Base-by-base conservation (phyloP, 139 green algal genomes). In the Micromonas commoda region DNA sequence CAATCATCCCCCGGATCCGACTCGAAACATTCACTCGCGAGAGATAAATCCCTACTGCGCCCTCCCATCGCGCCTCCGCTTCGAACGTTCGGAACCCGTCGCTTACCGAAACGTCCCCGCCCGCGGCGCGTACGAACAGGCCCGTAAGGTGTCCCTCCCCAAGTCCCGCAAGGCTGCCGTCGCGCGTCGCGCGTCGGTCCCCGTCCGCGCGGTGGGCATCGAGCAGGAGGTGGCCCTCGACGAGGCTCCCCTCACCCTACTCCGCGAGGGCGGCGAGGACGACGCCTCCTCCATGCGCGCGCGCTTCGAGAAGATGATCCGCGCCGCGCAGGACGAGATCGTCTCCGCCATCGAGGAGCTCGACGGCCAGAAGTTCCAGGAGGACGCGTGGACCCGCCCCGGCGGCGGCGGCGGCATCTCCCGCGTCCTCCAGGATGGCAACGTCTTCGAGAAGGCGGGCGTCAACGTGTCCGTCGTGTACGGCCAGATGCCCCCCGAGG, bases 401-500 rank as follows among this genome's bases (percentile, higher is more conserved):
- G 90, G 82, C 35, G 96, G 96, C 34, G 96, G 96, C 26, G 96
- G 96, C 39, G 96, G 96, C 77, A 97, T 98, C 87, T 94, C 86
- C 37, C 88, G 95, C 31, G 95, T 99, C n/a, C 81, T 99, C 68
- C 82, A 91, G 81, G 88, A 87, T 31, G 80, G 92, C 78, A 96
- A 96, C 35, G 92, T 97, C 57, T 97, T 87, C 84, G 92, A 97
- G 87, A 97, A 97, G 88, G 93, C 93, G 6, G 93, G 93, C 6
- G 91, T 97, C 9, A 96, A 95, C 78, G 93, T 97, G 51, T 94
- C 87, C 21, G 94, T 98, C 13, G 96, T 99, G 65, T 98, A 98
- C 79, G 96, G 96, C 80, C 87, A 80, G 80, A 99, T 99, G 96
- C 95, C 96, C 3, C 87, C 91, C 2, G 92, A 97, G 82, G 94